Percentiles rank a stretch among this genome's conserved stretches.
These are phyloP conservation scores for Cicer chorassanicum DNA, from an alignment of 306 rosid genomes.

Conservation along the genomic window DNA sequence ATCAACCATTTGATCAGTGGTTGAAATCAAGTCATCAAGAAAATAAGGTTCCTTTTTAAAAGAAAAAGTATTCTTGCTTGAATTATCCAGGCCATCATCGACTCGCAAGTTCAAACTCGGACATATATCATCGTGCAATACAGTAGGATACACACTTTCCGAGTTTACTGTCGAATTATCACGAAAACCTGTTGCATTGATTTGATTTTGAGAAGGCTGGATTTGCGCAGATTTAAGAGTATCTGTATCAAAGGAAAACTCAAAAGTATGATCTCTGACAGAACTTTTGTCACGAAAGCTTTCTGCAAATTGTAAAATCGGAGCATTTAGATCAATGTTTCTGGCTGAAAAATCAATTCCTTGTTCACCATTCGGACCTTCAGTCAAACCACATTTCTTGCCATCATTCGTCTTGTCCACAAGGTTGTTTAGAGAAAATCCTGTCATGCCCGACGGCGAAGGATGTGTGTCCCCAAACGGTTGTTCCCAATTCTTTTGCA, in stretches of 20 bases:
- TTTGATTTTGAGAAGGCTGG: conserved; percentile 48
- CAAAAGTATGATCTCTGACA: conserved; percentile 47
- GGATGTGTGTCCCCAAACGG: conserved; percentile 46
- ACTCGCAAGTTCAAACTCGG: conserved; percentile 47
- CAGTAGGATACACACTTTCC: conserved; percentile 46
- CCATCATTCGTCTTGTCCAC: conserved; percentile 45
- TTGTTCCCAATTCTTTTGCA: conserved; percentile 47
- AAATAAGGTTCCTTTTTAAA: conserved; percentile 52
- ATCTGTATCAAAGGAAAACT: conserved; percentile 47
- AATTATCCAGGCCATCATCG: conserved; percentile 48
- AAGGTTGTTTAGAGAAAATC: conserved; percentile 38
- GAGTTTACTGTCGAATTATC: conserved; percentile 48
- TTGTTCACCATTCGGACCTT: conserved; percentile 46
- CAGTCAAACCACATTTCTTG: conserved; percentile 49
- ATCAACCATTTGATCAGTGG: conserved; percentile 50
- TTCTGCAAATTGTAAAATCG: conserved; percentile 46
- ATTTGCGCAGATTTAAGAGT: conserved; percentile 46
- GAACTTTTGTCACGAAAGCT: conserved; percentile 41
- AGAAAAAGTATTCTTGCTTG: conserved; percentile 38
- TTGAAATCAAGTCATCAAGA: conserved; percentile 53
- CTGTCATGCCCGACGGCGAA: conserved; percentile 42
- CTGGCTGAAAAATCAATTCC: conserved; percentile 45
- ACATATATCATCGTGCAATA: conserved; percentile 42
- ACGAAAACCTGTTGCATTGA: conserved; percentile 38
- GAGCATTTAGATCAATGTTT: conserved; percentile 48